Evolutionary conservation across 768 basidiomycete species (phyloP).

Genomic region (Stropharia rugosoannulata): DNA sequence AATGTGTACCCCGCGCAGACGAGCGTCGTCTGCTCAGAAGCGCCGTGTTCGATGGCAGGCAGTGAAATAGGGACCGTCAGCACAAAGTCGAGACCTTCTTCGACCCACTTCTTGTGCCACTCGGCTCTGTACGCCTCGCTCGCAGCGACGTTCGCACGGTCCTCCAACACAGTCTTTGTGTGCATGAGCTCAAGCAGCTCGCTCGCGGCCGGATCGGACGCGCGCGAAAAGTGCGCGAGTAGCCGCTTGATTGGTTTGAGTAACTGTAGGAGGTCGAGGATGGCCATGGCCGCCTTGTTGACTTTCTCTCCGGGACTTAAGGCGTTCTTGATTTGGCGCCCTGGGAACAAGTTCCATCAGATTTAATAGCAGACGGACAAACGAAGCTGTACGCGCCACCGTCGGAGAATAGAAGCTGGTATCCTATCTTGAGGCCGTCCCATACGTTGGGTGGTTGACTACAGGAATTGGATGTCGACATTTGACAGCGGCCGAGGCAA

Average conservation of each 20-base stretch:
- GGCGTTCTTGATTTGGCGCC: conserved; percentile 38
- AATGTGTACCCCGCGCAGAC: conserved; percentile 64
- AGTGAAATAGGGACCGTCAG: conserved; percentile 61
- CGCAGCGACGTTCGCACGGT: conserved; percentile 45
- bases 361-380: background rate
- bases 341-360: conserved; percentile 26
- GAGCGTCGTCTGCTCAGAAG: conserved; percentile 50
- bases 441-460: conserved; percentile 46
- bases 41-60: conserved; percentile 56
- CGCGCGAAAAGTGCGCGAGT: conserved; percentile 38
- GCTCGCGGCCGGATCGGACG: conserved; percentile 35
- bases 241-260: conserved; percentile 41
- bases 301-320: conserved; percentile 33
- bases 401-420: conserved; percentile 57
- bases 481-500: background rate
- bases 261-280: conserved; percentile 34
- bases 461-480: conserved; percentile 4
- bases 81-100: conserved; percentile 59
- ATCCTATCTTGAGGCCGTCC: conserved; percentile 50
- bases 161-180: conserved; percentile 49
- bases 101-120: conserved; percentile 47
- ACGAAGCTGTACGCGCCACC: conserved; percentile 38
- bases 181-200: conserved; percentile 38
- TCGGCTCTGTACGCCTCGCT: conserved; percentile 41
- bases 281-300: conserved; percentile 25